Conservation (phyloP, 805 yeast genomes). For the Candida boidinii region DNA sequence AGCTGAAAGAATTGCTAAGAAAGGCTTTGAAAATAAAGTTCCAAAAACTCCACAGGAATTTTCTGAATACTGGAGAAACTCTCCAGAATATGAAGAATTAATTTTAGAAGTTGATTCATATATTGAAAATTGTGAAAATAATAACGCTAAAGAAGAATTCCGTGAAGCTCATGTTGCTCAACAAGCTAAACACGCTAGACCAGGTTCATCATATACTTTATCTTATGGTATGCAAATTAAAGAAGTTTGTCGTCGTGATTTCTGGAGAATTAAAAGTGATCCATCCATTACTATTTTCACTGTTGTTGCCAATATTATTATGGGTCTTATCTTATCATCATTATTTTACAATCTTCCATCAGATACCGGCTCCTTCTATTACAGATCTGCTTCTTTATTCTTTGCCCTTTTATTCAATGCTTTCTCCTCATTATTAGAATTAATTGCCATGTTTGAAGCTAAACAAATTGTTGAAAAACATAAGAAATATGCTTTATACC, state of each 20-base stretch:
- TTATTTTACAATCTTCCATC: slow-evolving; percentile 40
- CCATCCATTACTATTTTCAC: slow-evolving; percentile 35
- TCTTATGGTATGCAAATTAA: slow-evolving; percentile 42
- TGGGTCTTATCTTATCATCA: slow-evolving; percentile 47
- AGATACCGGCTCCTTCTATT: slow-evolving; percentile 37
- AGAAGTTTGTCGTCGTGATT: slow-evolving; percentile 36
- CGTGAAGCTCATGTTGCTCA: slow-evolving; percentile 38
- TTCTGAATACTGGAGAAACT: slow-evolving; percentile 26
- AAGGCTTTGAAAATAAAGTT: slow-evolving; percentile 27
- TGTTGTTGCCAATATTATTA: slow-evolving; percentile 34
- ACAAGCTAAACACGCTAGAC: slow-evolving; percentile 38
- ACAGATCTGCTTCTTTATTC: slow-evolving; percentile 55
- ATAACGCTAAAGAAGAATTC: slow-evolving; percentile 5
- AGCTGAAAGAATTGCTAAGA: slow-evolving; percentile 20
- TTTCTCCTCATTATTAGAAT: slow-evolving; percentile 49
- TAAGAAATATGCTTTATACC: slow-evolving; percentile 43
- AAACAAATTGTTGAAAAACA: slow-evolving; percentile 51
- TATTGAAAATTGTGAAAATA: slow-evolving; percentile 5
- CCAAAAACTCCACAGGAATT: slow-evolving; percentile 31
- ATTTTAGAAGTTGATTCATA: slow-evolving; percentile 26
- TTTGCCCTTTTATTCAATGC: slow-evolving; percentile 56
- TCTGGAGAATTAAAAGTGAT: slow-evolving; percentile 41
- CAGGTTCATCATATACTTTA: slow-evolving; percentile 42
- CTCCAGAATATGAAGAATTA: slow-evolving; percentile 22
- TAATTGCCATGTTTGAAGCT: slow-evolving; percentile 42